These are phyloP conservation scores for Gomphus bonarii DNA, from an alignment of 1,284 basidiomycete species.

Conservation along the genomic window DNA sequence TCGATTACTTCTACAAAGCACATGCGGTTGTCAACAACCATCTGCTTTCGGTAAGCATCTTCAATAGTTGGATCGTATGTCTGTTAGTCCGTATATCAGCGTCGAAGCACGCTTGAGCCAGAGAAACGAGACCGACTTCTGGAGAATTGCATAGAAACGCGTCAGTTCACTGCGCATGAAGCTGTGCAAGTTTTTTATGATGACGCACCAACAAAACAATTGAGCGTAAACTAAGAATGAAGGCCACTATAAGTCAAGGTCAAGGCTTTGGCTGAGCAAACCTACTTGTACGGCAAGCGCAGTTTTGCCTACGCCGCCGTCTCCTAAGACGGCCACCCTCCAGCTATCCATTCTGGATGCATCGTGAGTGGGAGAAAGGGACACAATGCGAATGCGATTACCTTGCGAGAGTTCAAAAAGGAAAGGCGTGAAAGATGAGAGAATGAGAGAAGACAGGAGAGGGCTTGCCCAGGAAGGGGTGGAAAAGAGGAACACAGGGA, in stretches of 20 bases:
- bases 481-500: conserved; percentile 19
- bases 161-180: not conserved
- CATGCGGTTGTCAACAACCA: conserved; percentile 85
- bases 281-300: conserved; percentile 89
- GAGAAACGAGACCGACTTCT: conserved; percentile 35
- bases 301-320: conserved; percentile 97
- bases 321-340: conserved; percentile 91
- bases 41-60: conserved; percentile 88
- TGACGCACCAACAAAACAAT: conserved; percentile 79
- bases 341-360: conserved; percentile 66
- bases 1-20: conserved; percentile 91
- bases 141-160: conserved; percentile 11
- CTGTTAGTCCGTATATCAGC: conserved; percentile 26
- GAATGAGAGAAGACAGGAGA: conserved; percentile 11
- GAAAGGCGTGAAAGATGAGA: conserved; percentile 13
- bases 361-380: conserved; percentile 16
- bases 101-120: conserved; percentile 13
- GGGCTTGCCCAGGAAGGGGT: conserved; percentile 2
- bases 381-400: conserved; percentile 16
- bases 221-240: conserved; percentile 68
- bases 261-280: not conserved
- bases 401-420: not conserved
- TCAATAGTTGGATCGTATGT: conserved; percentile 92
- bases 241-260: conserved; percentile 13
- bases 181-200: not conserved